phyloP scores from a whole-genome alignment of 768 basidiomycete genomes.

The Fibroporia radiculosa region DNA sequence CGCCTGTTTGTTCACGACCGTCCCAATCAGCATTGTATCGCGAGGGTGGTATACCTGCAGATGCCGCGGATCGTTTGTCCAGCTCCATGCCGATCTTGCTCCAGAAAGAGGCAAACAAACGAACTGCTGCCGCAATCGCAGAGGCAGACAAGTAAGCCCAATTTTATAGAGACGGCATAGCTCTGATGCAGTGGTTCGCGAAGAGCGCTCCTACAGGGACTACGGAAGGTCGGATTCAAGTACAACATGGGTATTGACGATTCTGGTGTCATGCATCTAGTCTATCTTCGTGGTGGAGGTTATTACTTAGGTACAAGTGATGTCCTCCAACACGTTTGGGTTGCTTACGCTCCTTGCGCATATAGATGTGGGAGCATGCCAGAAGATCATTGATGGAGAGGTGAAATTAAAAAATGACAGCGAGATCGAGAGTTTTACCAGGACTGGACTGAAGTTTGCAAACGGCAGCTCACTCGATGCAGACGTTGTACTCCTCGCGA shows the following conservation, averaged over 20 bases:
- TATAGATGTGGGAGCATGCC: conserved; percentile 51
- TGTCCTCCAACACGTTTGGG: neutral
- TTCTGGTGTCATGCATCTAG: conserved; percentile 42
- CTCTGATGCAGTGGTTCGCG: neutral
- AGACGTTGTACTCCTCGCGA: conserved; percentile 43
- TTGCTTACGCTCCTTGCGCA: neutral
- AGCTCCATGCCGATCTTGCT: conserved; percentile 38
- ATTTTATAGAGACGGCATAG: neutral
- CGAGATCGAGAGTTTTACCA: conserved; percentile 26
- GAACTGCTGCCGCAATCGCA: conserved; percentile 24
- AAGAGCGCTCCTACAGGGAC: conserved; percentile 43
- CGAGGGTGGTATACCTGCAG: conserved; percentile 38
- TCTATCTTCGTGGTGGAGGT: conserved; percentile 45
- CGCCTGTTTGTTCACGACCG: neutral
- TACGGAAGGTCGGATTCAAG: conserved; percentile 52
- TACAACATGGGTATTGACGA: conserved; percentile 39
- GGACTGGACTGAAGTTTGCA: conserved; percentile 31
- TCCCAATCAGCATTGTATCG: conserved; percentile 22
- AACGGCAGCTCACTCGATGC: conserved; percentile 35
- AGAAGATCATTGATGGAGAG: conserved; percentile 57
- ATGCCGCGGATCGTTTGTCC: conserved; percentile 46
- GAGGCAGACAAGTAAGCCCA: conserved; percentile 19
- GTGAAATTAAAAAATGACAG: conserved; percentile 62
- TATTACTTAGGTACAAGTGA: conserved; percentile 52
- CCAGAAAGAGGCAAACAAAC: conserved; percentile 21